phyloP scores from a whole-genome alignment of 2,329 filamentous ascomycete species.

The Beauveria brongniartii region DNA sequence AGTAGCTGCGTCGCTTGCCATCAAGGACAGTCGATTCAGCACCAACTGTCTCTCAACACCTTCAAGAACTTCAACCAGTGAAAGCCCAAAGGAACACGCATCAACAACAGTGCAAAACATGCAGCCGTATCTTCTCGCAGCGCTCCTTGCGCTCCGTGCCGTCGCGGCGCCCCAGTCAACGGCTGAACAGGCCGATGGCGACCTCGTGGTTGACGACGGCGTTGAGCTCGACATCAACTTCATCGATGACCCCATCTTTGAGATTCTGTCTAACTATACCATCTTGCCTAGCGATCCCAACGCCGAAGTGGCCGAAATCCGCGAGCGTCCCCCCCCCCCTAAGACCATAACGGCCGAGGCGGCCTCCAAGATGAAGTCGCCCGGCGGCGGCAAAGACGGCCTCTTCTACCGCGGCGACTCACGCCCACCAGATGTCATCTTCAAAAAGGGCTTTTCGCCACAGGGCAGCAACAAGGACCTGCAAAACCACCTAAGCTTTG shows the following conservation, averaged over 20 bases:
- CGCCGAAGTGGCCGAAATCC: not conserved
- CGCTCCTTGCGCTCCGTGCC: not conserved
- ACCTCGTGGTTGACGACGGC: not conserved
- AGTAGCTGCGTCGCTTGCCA: not conserved
- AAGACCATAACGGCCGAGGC: not conserved
- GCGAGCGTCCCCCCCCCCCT: not conserved
- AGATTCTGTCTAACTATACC: not conserved
- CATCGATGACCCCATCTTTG: not conserved
- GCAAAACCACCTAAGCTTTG: not conserved
- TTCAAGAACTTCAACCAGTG: not conserved
- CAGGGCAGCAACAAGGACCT: slow-evolving; percentile 5
- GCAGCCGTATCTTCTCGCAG: not conserved
- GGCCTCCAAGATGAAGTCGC: not conserved
- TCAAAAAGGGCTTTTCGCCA: slow-evolving; percentile 1
- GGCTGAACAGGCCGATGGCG: not conserved
- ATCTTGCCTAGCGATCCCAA: not conserved
- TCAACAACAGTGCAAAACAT: slow-evolving; percentile 3
- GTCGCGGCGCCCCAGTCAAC: not conserved
- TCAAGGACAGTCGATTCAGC: not conserved
- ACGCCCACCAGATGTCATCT: slow-evolving; percentile 3
- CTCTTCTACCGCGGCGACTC: slow-evolving; percentile 12
- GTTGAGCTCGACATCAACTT: not conserved
- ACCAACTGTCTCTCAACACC: not conserved
- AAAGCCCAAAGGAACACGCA: no score
- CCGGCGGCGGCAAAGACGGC: not conserved